Base-by-base conservation (phyloP, 306 rosid species). In the Hylodesmum podocarpum region DNA sequence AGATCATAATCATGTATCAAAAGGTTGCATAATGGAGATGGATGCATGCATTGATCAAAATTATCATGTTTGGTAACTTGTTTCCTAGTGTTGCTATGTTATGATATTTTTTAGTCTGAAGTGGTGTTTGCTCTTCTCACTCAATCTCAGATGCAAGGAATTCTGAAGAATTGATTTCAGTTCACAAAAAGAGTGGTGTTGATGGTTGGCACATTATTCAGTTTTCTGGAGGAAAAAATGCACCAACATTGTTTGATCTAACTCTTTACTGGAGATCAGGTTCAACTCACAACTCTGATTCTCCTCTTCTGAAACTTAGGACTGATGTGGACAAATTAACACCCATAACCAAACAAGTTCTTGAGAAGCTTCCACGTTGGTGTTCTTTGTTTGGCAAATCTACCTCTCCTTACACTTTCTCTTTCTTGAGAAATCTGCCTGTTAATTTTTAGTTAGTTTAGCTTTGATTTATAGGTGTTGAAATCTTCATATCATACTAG, bases 381-480 rank as follows among this genome's bases (percentile, higher is more conserved):
- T 90, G 99, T 73, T 88, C 99, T 3, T 81, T 80, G 84, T 95
- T 95, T 68, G 99, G 99, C 36, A 95, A 95, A 85, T 95, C 97
- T 24, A 92, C 96, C 24, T 87, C 97, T 78, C 98, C 99, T 3
- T 71, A 70, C 81, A 81, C 87, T 75, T 80, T 95, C 31, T 83
- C 99, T 13, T 92, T 95, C 86, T 79, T 95, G 49, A 87, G 41
- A 75, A 76, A 82, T 75, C 97, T 95, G 71, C 90, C 92, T 22
- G 77, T 90, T 75, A 47, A 85, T 43, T 81, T 90, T 73, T 92
- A 88, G 86, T 59, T 39, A 12, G 72, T 72, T 64, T 4, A 66
- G 72, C 16, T 63, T 82, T 81, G 1, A 67, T 40, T 29, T 29
- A 6, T 78, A 12, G 67, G 16, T 29, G 29, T 50, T 78, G 57